Conservation (phyloP, 2,329 filamentous ascomycete genomes). For the Arthrinium phaeospermum region DNA sequence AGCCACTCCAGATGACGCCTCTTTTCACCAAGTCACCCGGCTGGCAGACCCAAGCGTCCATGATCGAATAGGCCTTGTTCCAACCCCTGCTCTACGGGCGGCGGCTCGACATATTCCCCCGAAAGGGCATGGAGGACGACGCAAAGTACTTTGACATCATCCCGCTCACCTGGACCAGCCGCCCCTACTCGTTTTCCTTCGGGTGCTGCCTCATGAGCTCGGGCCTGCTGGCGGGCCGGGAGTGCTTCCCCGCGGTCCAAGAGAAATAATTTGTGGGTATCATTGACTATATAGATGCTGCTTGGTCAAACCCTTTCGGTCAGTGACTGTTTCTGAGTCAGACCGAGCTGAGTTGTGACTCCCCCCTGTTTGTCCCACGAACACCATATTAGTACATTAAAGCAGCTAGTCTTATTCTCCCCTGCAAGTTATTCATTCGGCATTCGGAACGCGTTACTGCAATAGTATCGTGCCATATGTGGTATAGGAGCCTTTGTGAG, state of each 20-base stretch:
- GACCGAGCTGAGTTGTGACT: no score
- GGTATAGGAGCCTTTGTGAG: no score
- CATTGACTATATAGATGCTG: no score
- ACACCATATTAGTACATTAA: no score
- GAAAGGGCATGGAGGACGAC: constrained; percentile 28
- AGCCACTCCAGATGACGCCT: constrained; percentile 23
- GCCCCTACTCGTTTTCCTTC: constrained; percentile 29
- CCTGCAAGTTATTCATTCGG: no score
- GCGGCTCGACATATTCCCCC: constrained; percentile 28
- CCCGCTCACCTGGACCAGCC: constrained; percentile 31
- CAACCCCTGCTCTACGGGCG: constrained; percentile 27
- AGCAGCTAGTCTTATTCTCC: no score
- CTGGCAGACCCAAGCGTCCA: constrained; percentile 29
- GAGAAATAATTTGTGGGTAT: constrained; percentile 25
- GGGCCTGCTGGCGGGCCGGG: constrained; percentile 19
- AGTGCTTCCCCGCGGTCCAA: constrained; percentile 27
- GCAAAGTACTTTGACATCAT: constrained; percentile 34
- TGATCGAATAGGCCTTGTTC: constrained; percentile 29
- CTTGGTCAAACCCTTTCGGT: no score
- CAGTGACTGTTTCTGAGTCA: no score
- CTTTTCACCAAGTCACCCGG: constrained; percentile 26
- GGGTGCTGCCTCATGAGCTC: neutral
- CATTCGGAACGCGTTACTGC: no score
- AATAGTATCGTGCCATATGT: no score
- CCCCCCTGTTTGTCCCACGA: no score